Evolutionary conservation across 2,329 filamentous ascomycete genomes (phyloP), one percentile per base, ranked within the genome.

Genomic region (Cordyceps tenuipes): DNA sequence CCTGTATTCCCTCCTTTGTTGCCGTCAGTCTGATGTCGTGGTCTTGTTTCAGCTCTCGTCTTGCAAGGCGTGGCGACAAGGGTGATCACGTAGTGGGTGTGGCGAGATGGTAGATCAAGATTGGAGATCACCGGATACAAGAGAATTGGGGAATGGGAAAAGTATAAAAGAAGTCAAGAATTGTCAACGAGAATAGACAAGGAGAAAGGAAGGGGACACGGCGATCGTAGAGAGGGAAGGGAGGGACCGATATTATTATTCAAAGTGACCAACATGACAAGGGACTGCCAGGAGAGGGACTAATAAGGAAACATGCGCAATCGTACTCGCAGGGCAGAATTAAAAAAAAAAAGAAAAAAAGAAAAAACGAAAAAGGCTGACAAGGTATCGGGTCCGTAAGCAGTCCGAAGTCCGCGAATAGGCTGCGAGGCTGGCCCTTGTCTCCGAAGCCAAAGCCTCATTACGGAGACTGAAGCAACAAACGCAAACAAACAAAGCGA

Each of bases 241-340:
- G 34, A 17, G 52, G 23, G 34, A 23, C 15, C n/a, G 6, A 5
- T 41, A n/a, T 9, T 44, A 34, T 29, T 44, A 44, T 53, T 26
- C 39, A n/a, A 3, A 43, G 36, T n/a, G 51, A 31, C 21, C 17
- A 54, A 54, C 19, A 36, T n/a, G 13, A 21, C 34, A 44, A 17
- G 17, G 26, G 21, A 29, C 10, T 3, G 1, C 13, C 21, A 44
- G 31, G 10, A 19, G 23, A 10, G 15, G 34, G 23, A 23, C 2
- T 23, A 23, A 50, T 34, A 36, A 39, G 26, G 26, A 53, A 59
- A 59, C 57, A 52, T 59, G 57, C 57, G 57, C 57, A 59, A 52
- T 59, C 39, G 57, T 52, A 46, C 57, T 59, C 57, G 48, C 56
- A 23, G 4, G 3, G 23, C n/a, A n/a, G n/a, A n/a, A n/a, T n/a